Base-by-base conservation (phyloP, 2,329 filamentous ascomycete species). In the Cercospora beticola region DNA sequence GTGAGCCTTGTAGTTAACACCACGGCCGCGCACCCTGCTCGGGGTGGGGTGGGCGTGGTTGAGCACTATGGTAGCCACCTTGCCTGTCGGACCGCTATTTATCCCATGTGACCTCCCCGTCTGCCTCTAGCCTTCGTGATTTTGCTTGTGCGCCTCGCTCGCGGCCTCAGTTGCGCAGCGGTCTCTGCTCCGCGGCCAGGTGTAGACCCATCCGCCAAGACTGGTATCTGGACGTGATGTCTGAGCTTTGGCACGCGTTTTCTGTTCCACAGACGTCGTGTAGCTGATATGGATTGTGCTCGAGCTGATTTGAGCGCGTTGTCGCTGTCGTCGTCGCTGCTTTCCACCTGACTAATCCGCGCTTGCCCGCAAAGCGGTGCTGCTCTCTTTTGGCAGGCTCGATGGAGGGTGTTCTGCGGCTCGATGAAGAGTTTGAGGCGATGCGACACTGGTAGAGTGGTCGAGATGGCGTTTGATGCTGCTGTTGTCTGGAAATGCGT, bases 61-160 rank as follows among this genome's bases (percentile, higher is more conserved):
- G 46, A 78, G 63, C 60, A 76, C 73, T 52, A 78, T 71, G 65
- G 77, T 78, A 71, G 77, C 77, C 77, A 78, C 72, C 58, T 73
- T 78, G 74, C 56, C 70, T 66, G 52, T 30, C 58, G 63, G 68
- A 68, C 49, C 49, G 18, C 54, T 18, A 57, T 30, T 43, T 66
- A 70, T 68, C 71, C 69, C 72, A 74, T 74, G 66, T 69, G 69
- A 71, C 65, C 33, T n/a, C 21, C 18, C 33, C 52, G 23, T 40
- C 36, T 54, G 23, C 62, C 36, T 28, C 33, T 40, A 16, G 52
- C 31, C 28, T 26, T 30, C 36, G 65, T 63, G 43, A 61, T 64
- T 21, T 62, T 52, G 61, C 54, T 14, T 59, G 23, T 49, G 54
- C 36, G 64, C 31, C 66, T 61, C 61, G 54, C 59, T 54, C 23